Base-by-base conservation (phyloP, 2,329 filamentous ascomycete species). In the Arthrobotrys pseudoclavata region DNA sequence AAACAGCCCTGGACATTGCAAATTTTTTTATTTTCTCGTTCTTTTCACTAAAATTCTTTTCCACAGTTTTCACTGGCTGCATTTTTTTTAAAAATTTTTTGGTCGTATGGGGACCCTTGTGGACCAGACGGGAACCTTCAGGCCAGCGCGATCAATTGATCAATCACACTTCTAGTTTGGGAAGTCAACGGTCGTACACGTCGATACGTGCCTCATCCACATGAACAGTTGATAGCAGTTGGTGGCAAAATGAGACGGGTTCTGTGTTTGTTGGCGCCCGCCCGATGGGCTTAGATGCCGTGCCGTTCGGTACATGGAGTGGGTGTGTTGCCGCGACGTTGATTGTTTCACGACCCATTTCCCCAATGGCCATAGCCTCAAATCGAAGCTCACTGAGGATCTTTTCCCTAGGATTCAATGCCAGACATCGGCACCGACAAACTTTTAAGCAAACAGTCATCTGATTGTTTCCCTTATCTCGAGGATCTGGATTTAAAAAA, bases 201-300 rank as follows among this genome's bases (percentile, higher is more conserved):
- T 77, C 67, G 61, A 53, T 31, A 50, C 29, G 60, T 61, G 45
- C 55, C 47, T 53, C 50, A 50, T 52, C 26, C 57, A 37, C 37
- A 61, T 50, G 53, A 61, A 52, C 61, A 15, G 34, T 60, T 26
- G 42, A 61, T 53, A 13, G 29, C 20, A 40, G 42, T 48, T 29
- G 55, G 64, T 66, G 57, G 63, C 26, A 64, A 64, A 69, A 29
- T 66, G 72, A 66, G 47, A 66, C 60, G 40, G 12, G 2, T 52
- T 48, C 48, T 45, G 63, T 53, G 22, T 61, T 40, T n/a, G n/a
- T 71, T 71, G 67, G 61, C 67, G 74, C 74, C 67, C 67, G 67
- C 61, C 67, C 31, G 60, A 55, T 24, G 61, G 57, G 67, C 42
- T 66, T 61, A 22, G 26, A 67, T 45, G 37, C 37, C 40, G 29